Conservation (phyloP, 169 alveolate species). For the Perkinsus olseni region DNA sequence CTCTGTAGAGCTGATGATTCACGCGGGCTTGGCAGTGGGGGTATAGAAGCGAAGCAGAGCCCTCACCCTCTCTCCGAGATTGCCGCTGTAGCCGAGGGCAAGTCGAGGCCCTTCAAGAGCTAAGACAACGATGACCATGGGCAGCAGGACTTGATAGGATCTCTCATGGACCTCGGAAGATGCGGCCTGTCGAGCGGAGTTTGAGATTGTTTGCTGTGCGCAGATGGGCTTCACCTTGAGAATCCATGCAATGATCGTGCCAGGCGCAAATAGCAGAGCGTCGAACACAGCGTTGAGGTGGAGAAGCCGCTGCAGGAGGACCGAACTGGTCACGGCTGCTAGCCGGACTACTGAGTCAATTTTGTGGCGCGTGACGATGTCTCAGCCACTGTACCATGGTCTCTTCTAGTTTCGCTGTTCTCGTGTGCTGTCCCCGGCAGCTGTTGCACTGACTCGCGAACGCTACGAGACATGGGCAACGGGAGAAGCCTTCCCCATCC, state of each 20-base stretch:
- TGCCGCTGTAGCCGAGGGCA: background rate
- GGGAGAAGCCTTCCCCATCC: too few relatives aligned
- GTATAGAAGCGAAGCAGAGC: background rate
- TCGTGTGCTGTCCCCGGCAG: too few relatives aligned
- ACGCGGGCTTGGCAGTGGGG: too few relatives aligned
- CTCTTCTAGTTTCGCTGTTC: too few relatives aligned
- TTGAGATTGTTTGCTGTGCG: background rate
- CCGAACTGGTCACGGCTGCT: background rate
- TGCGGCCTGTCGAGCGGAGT: background rate
- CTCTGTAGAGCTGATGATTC: too few relatives aligned
- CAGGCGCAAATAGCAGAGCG: background rate
- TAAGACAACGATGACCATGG: background rate
- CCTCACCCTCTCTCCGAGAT: background rate
- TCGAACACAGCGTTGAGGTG: background rate
- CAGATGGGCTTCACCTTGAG: too few relatives aligned
- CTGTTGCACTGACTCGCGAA: too few relatives aligned
- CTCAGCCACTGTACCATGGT: too few relatives aligned
- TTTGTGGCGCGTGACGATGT: too few relatives aligned
- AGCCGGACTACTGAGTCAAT: too few relatives aligned
- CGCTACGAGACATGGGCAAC: too few relatives aligned
- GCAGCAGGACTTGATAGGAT: background rate
- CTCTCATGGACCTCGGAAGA: background rate
- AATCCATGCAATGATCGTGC: background rate
- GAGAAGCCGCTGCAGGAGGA: background rate
- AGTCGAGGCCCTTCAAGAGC: background rate